Evolutionary conservation across 1,284 basidiomycete genomes (phyloP).

Genomic region (Sporisorium reilianum): DNA sequence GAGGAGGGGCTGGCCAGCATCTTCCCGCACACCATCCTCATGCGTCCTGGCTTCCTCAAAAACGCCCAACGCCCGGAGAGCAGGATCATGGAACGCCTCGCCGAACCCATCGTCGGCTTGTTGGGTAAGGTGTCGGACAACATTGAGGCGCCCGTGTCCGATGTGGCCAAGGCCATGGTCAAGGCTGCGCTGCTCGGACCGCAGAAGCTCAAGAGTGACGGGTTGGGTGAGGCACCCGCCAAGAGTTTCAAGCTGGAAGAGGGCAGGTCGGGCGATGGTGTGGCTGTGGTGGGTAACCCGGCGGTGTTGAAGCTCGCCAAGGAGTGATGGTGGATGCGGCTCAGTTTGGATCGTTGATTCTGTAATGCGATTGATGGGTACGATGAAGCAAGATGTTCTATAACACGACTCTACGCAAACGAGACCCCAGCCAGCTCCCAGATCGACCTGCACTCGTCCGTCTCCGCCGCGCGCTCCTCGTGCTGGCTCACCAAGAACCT

Average conservation of each 20-base stretch:
- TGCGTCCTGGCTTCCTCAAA: slow-evolving; percentile 75
- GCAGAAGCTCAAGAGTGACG: slow-evolving; percentile 8
- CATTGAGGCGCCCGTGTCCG: slow-evolving; percentile 15
- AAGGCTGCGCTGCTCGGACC: slow-evolving; percentile 29
- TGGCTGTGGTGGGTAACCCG: slow-evolving; percentile 12
- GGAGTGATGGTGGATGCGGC: neutral
- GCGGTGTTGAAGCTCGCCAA: slow-evolving; percentile 20
- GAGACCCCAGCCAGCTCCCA: slow-evolving; percentile 33
- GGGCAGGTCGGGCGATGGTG: neutral
- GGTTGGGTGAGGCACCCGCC: neutral
- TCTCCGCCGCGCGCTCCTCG: neutral
- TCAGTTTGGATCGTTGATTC: neutral
- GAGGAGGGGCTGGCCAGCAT: slow-evolving; percentile 77
- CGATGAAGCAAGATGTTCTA: neutral
- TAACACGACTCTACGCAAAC: slow-evolving; percentile 9
- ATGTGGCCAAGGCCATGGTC: slow-evolving; percentile 49
- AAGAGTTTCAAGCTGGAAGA: slow-evolving; percentile 26
- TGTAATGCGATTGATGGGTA: neutral
- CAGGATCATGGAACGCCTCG: slow-evolving; percentile 69
- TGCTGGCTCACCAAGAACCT: slow-evolving; percentile 16
- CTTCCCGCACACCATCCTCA: slow-evolving; percentile 78
- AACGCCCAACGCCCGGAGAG: slow-evolving; percentile 55
- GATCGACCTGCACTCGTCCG: neutral
- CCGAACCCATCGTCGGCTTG: slow-evolving; percentile 12
- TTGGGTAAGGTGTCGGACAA: slow-evolving; percentile 12